Evolutionary conservation across 2,329 filamentous ascomycete genomes (phyloP), one percentile per base, ranked within the genome.

Genomic region (Teratosphaeria zuluensis): DNA sequence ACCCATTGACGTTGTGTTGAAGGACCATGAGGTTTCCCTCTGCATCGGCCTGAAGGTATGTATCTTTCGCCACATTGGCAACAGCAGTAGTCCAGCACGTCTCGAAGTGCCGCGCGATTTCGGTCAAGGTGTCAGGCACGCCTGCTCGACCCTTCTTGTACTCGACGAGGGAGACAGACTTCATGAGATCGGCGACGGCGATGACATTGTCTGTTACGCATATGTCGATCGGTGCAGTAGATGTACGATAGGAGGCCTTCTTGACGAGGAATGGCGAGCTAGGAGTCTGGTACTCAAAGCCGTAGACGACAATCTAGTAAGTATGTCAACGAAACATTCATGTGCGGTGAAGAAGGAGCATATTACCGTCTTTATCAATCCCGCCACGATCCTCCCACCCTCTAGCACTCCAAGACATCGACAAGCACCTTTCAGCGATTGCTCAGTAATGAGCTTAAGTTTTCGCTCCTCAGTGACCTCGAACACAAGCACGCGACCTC

Each of bases 161-260:
- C 69, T 94, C 80, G 8, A 96, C 78, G 5, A 97, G 76, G 1
- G 88, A 86, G 28, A 95, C 79, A 1, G 90, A 95, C 75, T 97
- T 96, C 89, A 96, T 96, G 53, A 99, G 77, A 69, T 99, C 94
- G 0, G 87, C 89, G 9, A 97, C 85, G 0, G 89, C 90, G 62
- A 99, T 92, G 28, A 83, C 79, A 64, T 87, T 85, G 52, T 24
- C 8, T 1, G 84, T 83, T 14, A 96, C 81, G 9, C 86, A 84
- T 6, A 97, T 72, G 64, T 92, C 89, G 16, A 95, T 84, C 0
- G 94, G 92, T 33, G 89, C 89, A 0, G 91, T 95, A 2, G 90
- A 84, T 1, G 90, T 88, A 12, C 91, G 84, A 72, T 91, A 95
- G 1, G 85, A 84, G 1, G 89, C 88, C 16, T 88, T 70, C 70